phyloP scores from a whole-genome alignment of 2,329 filamentous ascomycete species.

The Sclerotiophoma versabilis region DNA sequence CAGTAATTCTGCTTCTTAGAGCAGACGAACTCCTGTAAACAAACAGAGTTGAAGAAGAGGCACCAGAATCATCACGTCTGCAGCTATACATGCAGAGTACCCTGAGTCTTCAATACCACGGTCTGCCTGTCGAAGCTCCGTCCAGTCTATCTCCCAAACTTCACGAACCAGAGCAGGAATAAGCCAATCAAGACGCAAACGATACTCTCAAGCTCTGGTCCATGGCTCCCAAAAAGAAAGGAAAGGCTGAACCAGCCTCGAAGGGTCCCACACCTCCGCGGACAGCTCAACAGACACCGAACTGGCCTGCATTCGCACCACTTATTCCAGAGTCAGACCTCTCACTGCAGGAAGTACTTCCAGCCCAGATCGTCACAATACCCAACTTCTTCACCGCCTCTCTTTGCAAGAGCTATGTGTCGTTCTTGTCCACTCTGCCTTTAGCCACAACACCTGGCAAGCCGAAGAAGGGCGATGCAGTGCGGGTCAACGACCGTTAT shows the following conservation, averaged over 20 bases:
- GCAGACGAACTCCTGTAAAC: no score
- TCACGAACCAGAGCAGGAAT: neutral
- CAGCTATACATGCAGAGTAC: no score
- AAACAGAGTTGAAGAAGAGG: no score
- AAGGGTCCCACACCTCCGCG: conserved; percentile 3
- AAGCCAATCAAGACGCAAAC: neutral
- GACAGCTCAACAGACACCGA: conserved; percentile 48
- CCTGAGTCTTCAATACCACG: neutral
- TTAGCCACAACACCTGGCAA: conserved; percentile 79
- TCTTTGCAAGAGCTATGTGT: conserved; percentile 78
- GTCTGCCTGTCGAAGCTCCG: neutral
- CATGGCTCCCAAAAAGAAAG: conserved; percentile 46
- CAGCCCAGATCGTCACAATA: conserved; percentile 74
- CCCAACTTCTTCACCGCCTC: conserved; percentile 76
- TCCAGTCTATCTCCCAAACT: neutral
- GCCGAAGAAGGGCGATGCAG: conserved; percentile 80
- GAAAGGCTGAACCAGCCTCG: conserved; percentile 21
- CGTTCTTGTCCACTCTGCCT: conserved; percentile 74
- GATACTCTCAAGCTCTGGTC: neutral
- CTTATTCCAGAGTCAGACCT: conserved; percentile 71
- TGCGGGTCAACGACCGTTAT: conserved; percentile 88
- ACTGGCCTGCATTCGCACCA: conserved; percentile 78
- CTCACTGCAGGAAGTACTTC: conserved; percentile 62
- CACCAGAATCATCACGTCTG: no score
- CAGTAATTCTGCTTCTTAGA: no score